Base-by-base conservation (phyloP, 345 rosid species). In the Citrus medica region DNA sequence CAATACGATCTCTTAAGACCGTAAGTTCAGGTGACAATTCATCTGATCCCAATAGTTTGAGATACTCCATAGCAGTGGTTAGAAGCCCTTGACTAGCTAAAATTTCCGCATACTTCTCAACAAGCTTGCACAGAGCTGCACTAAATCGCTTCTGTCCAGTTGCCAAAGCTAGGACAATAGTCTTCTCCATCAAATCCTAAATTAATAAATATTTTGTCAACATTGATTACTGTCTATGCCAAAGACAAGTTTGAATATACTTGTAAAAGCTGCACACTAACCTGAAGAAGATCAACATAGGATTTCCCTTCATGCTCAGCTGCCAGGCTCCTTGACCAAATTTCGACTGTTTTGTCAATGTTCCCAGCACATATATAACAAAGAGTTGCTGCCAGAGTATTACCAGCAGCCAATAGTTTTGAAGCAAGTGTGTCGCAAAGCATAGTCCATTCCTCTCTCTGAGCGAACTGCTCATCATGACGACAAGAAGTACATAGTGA, bases 161-260 rank as follows among this genome's bases (percentile, higher is more conserved):
- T 75, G 98, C 99, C 89, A 97, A 86, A 77, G 96, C 96, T 85
- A 97, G 91, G 65, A 92, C 98, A 55, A 94, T 94, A 60, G 99
- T 97, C 89, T 97, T 97, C 87, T 97, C 99, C 99, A 94, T 97
- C 84, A 97, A 88, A 83, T 97, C 99, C 99, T 97, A 86, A 42
- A 53, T 80, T 68, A 83, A 76, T 32, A 81, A 82, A 21, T 24
- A 73, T 72, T 62, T 58, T n/a, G 66, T 66, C 71, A 85, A 70
- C 30, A 38, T 30, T 38, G 6, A 64, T 24, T 22, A n/a, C 62
- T 64, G 46, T 48, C 68, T 35, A 74, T 38, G 62, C 59, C 61
- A 63, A 79, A 67, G 78, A 70, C 30, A 69, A 28, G 21, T 67
- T 28, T 64, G 10, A 46, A 42, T 76, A 37, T 10, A 63, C 59